These are phyloP conservation scores for Elaeis oleifera DNA, from an alignment of 202 grass and related monocot genomes.

Conservation along the genomic window DNA sequence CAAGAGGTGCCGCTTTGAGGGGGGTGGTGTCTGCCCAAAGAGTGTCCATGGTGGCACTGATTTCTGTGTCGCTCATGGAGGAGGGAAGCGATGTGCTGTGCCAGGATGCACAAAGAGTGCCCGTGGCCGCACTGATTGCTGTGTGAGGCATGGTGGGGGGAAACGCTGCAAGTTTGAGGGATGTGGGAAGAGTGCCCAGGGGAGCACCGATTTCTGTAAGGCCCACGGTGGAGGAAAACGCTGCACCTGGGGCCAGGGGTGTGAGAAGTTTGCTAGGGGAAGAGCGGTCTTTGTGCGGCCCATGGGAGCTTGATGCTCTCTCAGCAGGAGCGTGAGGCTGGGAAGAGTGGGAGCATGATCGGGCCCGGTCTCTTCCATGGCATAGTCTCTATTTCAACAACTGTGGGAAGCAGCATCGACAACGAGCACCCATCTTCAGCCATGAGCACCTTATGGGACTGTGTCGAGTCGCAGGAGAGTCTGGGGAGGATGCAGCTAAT, in stretches of 20 bases:
- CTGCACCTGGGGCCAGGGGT: conserved; percentile 50
- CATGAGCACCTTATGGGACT: conserved; percentile 34
- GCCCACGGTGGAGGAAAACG: conserved; percentile 59
- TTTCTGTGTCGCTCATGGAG: conserved; percentile 66
- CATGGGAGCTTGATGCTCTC: conserved; percentile 46
- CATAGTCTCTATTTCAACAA: conserved; percentile 29
- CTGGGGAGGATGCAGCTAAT: conserved; percentile 38
- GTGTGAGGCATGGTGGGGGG: conserved; percentile 57
- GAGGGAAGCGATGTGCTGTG: conserved; percentile 54
- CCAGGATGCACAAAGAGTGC: conserved; percentile 58
- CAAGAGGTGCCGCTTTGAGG: conserved; percentile 59
- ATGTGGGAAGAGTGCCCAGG: conserved; percentile 62
- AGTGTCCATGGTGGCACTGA: conserved; percentile 63
- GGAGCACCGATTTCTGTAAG: conserved; percentile 65
- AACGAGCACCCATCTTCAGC: conserved; percentile 35
- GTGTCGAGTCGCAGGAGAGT: conserved; percentile 16
- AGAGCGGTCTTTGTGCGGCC: conserved; percentile 60
- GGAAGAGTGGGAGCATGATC: conserved; percentile 40
- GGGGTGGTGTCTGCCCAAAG: conserved; percentile 59
- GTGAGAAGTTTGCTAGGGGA: conserved; percentile 58
- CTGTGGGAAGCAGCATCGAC: conserved; percentile 37
- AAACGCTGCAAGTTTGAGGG: conserved; percentile 48
- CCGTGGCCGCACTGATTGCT: conserved; percentile 56
- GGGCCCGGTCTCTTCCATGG: conserved; percentile 46
- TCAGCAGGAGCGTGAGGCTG: conserved; percentile 28